These are phyloP conservation scores for Phylloporus rhodoxanthus DNA, from an alignment of 768 basidiomycete species.

Conservation along the genomic window DNA sequence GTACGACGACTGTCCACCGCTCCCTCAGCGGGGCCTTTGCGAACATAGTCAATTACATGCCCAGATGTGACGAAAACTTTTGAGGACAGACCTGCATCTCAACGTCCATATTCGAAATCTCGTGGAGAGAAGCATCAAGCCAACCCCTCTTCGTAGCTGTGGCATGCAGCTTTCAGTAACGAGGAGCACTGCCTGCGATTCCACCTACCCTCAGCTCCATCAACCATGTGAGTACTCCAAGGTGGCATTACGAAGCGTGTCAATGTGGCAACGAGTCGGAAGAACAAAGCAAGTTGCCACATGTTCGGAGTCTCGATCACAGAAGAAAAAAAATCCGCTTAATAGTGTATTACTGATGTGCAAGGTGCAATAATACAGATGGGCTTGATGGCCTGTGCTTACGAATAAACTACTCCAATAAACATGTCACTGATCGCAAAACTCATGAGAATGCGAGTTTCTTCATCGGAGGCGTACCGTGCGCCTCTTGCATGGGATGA, in stretches of 20 bases:
- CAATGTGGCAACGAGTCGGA: background rate
- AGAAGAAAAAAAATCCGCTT: constrained; percentile 1
- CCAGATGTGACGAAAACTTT: background rate
- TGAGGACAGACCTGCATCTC: constrained; percentile 65
- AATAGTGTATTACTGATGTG: constrained; percentile 16
- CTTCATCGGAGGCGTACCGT: constrained; percentile 61
- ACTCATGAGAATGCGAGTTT: constrained; percentile 48
- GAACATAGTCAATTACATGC: background rate
- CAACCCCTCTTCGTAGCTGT: constrained; percentile 12
- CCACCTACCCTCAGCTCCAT: constrained; percentile 10
- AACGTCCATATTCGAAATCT: constrained; percentile 59
- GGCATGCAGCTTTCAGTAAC: background rate
- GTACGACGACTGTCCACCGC: constrained; percentile 45
- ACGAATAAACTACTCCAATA: constrained; percentile 32
- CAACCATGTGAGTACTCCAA: background rate
- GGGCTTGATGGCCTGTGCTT: constrained; percentile 15
- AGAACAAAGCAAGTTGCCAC: too few relatives aligned
- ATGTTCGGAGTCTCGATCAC: background rate
- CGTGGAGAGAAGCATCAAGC: constrained; percentile 41
- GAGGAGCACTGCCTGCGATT: background rate
- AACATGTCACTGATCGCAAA: constrained; percentile 17
- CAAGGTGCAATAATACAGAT: constrained; percentile 23
- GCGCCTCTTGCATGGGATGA: constrained; percentile 31
- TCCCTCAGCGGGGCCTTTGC: constrained; percentile 40
- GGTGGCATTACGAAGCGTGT: background rate